Evolutionary conservation across 345 rosid species (phyloP).

Genomic region (Arabis hirsuta): DNA sequence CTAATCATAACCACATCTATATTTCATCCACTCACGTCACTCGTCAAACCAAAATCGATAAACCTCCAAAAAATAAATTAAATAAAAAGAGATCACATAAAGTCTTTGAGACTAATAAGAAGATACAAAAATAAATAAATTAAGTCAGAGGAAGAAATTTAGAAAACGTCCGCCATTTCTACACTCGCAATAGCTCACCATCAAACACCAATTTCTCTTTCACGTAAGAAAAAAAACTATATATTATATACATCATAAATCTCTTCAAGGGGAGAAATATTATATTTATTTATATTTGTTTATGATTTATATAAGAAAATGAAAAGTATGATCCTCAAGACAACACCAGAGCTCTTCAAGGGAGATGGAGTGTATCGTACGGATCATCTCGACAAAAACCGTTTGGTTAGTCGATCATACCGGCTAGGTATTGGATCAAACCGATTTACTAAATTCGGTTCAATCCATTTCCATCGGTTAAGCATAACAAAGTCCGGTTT

Average conservation of each 20-base stretch:
- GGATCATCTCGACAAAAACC: slow-evolving; percentile 29
- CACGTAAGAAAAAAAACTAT: slow-evolving; percentile 1
- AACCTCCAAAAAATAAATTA: background rate
- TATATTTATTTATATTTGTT: slow-evolving; percentile 20
- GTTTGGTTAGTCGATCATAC: slow-evolving; percentile 33
- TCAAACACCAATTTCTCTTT: slow-evolving; percentile 35
- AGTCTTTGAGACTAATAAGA: slow-evolving; percentile 36
- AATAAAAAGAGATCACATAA: slow-evolving; percentile 29
- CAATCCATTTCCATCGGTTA: slow-evolving; percentile 32
- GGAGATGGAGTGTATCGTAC: slow-evolving; percentile 40
- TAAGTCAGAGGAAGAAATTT: slow-evolving; percentile 7
- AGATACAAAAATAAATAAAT: slow-evolving; percentile 34
- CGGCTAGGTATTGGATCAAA: slow-evolving; percentile 24
- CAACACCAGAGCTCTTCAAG: slow-evolving; percentile 39
- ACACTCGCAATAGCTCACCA: slow-evolving; percentile 20
- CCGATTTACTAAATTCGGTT: slow-evolving; percentile 31
- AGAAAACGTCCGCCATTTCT: slow-evolving; percentile 32
- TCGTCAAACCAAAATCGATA: slow-evolving; percentile 38
- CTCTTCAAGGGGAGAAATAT: slow-evolving; percentile 10
- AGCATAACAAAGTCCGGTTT: slow-evolving; percentile 32
- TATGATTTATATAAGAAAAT: slow-evolving; percentile 35
- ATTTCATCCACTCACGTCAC: slow-evolving; percentile 41
- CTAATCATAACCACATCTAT: slow-evolving; percentile 41
- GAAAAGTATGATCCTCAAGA: slow-evolving; percentile 45
- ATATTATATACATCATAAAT: background rate